Base-by-base conservation (phyloP, 257 asterid species). In the Misopates orontium region DNA sequence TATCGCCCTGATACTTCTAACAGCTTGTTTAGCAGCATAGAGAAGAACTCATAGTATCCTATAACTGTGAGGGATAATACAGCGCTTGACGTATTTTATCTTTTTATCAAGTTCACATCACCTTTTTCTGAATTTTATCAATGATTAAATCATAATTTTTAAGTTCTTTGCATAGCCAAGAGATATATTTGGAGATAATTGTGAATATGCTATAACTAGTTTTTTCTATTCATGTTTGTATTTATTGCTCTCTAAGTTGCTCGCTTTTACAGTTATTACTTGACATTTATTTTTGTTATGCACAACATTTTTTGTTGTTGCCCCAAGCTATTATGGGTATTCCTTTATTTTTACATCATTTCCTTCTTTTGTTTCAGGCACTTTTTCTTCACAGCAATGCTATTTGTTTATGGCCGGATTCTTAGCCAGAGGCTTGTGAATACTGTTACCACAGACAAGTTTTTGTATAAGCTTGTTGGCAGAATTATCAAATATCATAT, bases 341-440 rank as follows among this genome's bases (percentile, higher is more conserved):
- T 21, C 20, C 10, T 32, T 31, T 60, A 2, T 54, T 16, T 60
- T 13, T 19, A 60, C 60, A 71, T 32, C 49, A 22, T 17, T 19
- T 17, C 39, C 24, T 71, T 8, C 39, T 52, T 56, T 10, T 61
- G 31, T 75, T 53, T 64, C 85, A 93, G 98, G 99, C 95, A 93
- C 82, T 90, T 90, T 61, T 93, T 90, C 95, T 93, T 90, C 84
- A 93, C 96, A 19, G 92, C 91, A 52, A 85, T 93, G 99, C 82
- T 90, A 7, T 90, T 79, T 80, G 95, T 93, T 9, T 93, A 93
- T 49, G 99, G 96, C 36, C 95, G 99, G 23, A 79, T 90, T 73
- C 95, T 93, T 70, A 90, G 84, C 71, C 99, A 90, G 74, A 81
- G 91, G 77, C 96, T 93, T 48, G 96, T 82, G 81, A 93, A 90